phyloP scores from a whole-genome alignment of 73 alveolate species.

The Paramecium sexaurelia region DNA sequence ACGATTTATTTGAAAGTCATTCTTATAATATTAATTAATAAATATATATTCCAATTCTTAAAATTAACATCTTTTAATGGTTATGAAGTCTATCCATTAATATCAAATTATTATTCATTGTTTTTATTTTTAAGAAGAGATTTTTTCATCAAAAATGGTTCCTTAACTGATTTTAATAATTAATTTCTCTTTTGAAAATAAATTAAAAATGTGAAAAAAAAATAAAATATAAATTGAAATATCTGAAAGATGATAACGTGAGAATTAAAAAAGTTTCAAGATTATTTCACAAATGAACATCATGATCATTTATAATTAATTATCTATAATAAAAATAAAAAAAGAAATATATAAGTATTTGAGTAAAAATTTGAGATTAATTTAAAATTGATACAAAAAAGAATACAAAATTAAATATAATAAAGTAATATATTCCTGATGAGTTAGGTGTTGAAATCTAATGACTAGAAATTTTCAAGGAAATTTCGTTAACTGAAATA shows the following conservation, averaged over 20 bases:
- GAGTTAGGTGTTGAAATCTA: neutral
- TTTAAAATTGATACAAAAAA: neutral
- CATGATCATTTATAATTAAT: neutral
- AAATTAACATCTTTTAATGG: neutral
- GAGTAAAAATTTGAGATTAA: neutral
- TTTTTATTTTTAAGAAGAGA: no score
- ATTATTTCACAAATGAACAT: neutral
- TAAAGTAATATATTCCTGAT: neutral
- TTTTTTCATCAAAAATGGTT: neutral
- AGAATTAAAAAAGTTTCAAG: neutral
- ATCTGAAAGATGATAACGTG: neutral
- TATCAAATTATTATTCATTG: no score
- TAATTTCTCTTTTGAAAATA: neutral
- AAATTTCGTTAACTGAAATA: neutral
- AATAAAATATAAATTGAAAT: neutral
- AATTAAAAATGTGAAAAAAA: neutral
- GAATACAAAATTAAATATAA: neutral
- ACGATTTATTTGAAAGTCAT: neutral
- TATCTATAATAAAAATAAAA: neutral
- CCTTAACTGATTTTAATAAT: neutral
- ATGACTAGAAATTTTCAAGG: neutral
- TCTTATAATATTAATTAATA: neutral
- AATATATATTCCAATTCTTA: neutral
- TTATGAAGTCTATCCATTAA: no score
- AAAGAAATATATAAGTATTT: neutral